Conservation (phyloP, 345 rosid genomes). For the Salix purpurea region DNA sequence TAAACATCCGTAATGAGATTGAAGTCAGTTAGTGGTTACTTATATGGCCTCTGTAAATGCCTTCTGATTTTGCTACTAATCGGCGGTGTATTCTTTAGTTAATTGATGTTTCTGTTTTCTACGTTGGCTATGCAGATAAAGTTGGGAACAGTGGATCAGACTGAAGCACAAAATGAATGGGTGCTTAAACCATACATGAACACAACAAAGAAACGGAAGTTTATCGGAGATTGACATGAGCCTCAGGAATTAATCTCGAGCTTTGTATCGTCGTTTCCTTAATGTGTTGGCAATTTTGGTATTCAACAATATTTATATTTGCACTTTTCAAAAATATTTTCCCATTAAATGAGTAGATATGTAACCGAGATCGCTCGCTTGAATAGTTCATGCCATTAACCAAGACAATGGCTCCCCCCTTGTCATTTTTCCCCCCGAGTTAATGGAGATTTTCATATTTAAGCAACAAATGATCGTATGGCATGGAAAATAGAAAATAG, state of each 20-base stretch:
- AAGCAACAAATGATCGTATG: too few species aligned
- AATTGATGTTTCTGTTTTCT: neutral
- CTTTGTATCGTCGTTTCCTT: neutral
- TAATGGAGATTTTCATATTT: too few species aligned
- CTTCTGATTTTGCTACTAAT: neutral
- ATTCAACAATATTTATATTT: neutral
- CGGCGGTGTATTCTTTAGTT: neutral
- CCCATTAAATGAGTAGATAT: neutral
- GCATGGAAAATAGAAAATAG: too few species aligned
- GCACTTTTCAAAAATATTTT: neutral
- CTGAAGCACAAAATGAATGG: conserved; percentile 79
- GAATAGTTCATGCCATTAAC: neutral
- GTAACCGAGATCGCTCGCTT: too few species aligned
- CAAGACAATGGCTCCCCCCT: neutral
- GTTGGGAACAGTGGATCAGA: conserved; percentile 78
- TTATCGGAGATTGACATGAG: conserved; percentile 53
- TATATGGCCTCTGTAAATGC: neutral
- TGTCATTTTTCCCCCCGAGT: too few species aligned
- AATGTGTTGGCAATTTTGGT: neutral
- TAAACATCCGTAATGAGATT: too few species aligned
- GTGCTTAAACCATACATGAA: conserved; percentile 84
- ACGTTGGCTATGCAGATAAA: conserved; percentile 48
- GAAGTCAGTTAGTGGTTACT: neutral
- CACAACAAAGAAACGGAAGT: conserved; percentile 59
- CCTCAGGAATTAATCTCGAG: neutral